Percentiles rank a stretch among this genome's conserved stretches.
These are phyloP conservation scores for Diplodia mutila DNA, from an alignment of 2,329 filamentous ascomycete species.

Conservation along the genomic window DNA sequence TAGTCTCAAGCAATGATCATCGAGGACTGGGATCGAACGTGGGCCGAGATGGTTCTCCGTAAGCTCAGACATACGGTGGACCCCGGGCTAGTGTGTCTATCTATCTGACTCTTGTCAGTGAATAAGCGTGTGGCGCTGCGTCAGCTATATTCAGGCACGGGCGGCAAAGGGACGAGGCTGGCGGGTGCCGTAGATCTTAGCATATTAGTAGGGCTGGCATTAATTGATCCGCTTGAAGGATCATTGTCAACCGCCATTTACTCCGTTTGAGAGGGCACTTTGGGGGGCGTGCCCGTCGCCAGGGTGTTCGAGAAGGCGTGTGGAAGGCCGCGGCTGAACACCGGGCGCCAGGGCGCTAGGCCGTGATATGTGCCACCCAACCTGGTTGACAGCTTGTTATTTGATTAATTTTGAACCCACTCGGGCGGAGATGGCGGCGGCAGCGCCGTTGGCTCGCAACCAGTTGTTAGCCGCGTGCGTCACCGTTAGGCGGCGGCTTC, in stretches of 20 bases:
- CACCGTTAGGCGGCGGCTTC: background rate
- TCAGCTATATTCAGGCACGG: conserved; percentile 19
- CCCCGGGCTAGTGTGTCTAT: background rate
- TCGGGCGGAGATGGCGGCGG: background rate
- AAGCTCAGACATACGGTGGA: background rate
- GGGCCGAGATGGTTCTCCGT: background rate
- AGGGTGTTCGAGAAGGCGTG: background rate
- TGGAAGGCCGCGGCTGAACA: conserved; percentile 8
- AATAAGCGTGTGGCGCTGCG: conserved; percentile 20
- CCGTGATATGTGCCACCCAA: background rate
- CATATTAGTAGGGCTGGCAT: conserved; percentile 14
- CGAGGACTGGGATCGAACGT: background rate
- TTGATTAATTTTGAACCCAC: background rate
- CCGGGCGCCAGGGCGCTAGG: background rate
- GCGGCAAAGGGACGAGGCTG: conserved; percentile 1
- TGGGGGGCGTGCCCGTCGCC: too few relatives aligned
- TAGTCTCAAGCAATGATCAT: background rate
- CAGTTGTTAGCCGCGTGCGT: background rate
- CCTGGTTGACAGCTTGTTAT: background rate
- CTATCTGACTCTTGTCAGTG: conserved; percentile 8
- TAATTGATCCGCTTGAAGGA: conserved; percentile 8
- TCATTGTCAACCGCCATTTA: background rate
- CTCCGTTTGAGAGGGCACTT: background rate
- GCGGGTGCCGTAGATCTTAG: conserved; percentile 19
- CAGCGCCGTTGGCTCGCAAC: background rate